Evolutionary conservation across 2,329 filamentous ascomycete species (phyloP).

Genomic region (Endoconidiophora polonica): DNA sequence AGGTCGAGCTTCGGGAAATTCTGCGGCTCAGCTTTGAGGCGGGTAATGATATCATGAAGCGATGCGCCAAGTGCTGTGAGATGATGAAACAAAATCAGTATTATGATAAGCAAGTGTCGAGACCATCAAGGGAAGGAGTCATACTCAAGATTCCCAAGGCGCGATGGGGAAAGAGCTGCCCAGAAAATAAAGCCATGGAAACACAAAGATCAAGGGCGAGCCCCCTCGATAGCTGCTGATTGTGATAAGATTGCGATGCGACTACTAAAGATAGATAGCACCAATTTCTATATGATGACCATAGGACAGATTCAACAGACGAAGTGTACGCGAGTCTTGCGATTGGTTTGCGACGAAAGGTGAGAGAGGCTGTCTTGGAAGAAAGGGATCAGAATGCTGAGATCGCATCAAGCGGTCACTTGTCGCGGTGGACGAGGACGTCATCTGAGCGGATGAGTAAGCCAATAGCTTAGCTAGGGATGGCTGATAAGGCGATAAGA

Average conservation of each 20-base stretch:
- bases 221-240: neutral
- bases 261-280: neutral
- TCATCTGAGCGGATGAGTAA: conserved; percentile 11
- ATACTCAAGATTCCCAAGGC: conserved; percentile 44
- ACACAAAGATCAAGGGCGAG: neutral
- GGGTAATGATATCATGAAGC: conserved; percentile 73
- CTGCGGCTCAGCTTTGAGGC: conserved; percentile 73
- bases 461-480: neutral
- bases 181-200: neutral
- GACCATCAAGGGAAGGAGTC: neutral
- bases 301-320: neutral
- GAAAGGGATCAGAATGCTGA: neutral
- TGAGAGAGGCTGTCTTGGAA: too few species aligned
- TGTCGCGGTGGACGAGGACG: neutral
- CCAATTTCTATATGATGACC: neutral
- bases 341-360: too few species aligned
- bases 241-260: neutral
- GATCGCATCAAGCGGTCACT: neutral
- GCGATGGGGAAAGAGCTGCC: conserved; percentile 47
- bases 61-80: conserved; percentile 67
- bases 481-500: conserved; percentile 3
- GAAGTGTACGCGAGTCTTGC: neutral
- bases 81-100: too few species aligned
- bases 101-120: neutral
- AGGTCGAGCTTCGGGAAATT: conserved; percentile 71